A percentile compares a stretch with the other conserved stretches of the same genome.
These are phyloP conservation scores for Sanghuangporus sanghuang DNA, from an alignment of 1,284 basidiomycete genomes.

Conservation along the genomic window DNA sequence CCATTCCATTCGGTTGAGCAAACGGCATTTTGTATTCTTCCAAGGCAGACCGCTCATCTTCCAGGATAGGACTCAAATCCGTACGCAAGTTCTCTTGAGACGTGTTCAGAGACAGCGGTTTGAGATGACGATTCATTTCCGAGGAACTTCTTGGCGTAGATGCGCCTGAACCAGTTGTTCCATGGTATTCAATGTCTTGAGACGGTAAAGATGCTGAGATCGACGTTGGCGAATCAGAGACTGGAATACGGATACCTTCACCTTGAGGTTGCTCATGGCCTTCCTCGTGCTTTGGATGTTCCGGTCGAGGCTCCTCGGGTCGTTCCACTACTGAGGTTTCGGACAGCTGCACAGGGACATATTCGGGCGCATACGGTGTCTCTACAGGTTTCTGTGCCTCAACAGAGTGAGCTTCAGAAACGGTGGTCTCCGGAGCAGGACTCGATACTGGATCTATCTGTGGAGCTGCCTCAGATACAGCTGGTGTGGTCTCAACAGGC, in stretches of 20 bases:
- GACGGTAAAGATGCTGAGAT: conserved; percentile 12
- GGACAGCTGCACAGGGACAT: neutral
- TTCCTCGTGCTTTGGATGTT: neutral
- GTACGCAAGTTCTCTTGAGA: conserved; percentile 6
- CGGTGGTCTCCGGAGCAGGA: conserved; percentile 12
- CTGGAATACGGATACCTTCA: conserved; percentile 8
- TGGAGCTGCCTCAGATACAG: neutral
- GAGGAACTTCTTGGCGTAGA: neutral
- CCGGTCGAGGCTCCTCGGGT: neutral
- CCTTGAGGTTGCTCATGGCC: neutral
- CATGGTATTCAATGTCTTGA: neutral
- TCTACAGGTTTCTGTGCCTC: conserved; percentile 7
- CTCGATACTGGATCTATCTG: neutral
- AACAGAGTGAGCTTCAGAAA: conserved; percentile 9
- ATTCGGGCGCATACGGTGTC: conserved; percentile 10
- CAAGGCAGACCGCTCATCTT: conserved; percentile 15
- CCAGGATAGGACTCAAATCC: conserved; percentile 13
- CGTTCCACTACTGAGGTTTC: conserved; percentile 15
- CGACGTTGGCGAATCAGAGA: conserved; percentile 17
- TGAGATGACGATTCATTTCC: neutral
- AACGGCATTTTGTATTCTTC: neutral
- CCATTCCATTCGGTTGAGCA: neutral
- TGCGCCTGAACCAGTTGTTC: neutral
- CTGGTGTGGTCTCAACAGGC: conserved; percentile 2
- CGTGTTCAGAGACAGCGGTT: conserved; percentile 1